Percentiles rank a stretch among this genome's conserved stretches.
Conservation (phyloP, 805 yeast genomes). For the Wickerhamomyces bovis region DNA sequence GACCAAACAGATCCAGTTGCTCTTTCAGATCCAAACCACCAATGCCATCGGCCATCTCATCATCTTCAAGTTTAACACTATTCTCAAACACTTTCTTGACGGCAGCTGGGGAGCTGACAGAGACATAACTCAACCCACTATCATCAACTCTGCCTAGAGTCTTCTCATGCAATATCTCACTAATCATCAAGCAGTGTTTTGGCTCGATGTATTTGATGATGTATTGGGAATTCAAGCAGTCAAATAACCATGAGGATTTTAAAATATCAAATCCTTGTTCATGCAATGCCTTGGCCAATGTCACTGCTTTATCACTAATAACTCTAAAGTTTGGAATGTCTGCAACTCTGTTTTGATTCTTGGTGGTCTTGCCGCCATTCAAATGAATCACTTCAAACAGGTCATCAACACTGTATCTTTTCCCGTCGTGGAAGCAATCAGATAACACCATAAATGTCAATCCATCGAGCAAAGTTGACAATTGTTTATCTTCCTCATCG, state of each 20-base stretch:
- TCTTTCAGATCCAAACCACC: slow-evolving; percentile 2
- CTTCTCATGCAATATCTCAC: slow-evolving; percentile 21
- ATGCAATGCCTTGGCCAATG: slow-evolving; percentile 32
- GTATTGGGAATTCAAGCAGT: slow-evolving; percentile 41
- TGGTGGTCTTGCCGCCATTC: slow-evolving; percentile 46
- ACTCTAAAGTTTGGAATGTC: slow-evolving; percentile 20
- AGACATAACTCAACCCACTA: background rate
- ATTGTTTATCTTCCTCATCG: background rate
- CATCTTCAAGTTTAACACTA: background rate
- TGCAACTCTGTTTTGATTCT: slow-evolving; percentile 25
- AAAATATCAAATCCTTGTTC: slow-evolving; percentile 55
- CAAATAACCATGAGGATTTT: slow-evolving; percentile 66
- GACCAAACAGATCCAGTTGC: slow-evolving; percentile 27
- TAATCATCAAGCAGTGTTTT: slow-evolving; percentile 43
- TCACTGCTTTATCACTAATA: slow-evolving; percentile 35
- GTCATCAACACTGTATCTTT: slow-evolving; percentile 28
- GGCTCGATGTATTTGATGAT: slow-evolving; percentile 53
- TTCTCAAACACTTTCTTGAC: background rate
- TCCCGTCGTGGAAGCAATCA: slow-evolving; percentile 32
- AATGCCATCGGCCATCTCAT: slow-evolving; percentile 9
- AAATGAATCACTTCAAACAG: slow-evolving; percentile 33
- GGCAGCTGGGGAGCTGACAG: background rate
- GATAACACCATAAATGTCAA: slow-evolving; percentile 47
- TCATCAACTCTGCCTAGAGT: slow-evolving; percentile 29
- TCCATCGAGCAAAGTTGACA: slow-evolving; percentile 36